Conservation (phyloP, 2,329 filamentous ascomycete genomes). For the Colletotrichum acutatum region DNA sequence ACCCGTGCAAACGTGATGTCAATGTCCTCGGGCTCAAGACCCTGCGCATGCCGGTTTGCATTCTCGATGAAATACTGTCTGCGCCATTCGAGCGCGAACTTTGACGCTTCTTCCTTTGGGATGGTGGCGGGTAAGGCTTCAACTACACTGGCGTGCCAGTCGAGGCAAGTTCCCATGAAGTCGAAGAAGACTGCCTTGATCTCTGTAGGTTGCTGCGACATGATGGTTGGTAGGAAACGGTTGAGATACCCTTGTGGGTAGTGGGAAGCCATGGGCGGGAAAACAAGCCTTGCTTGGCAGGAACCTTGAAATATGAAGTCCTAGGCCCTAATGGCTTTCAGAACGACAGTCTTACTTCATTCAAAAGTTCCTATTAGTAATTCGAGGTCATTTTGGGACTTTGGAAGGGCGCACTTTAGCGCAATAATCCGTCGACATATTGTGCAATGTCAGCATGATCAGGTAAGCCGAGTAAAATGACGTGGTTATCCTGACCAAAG, state of each 20-base stretch:
- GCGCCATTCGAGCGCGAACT: slow-evolving; percentile 62
- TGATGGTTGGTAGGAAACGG: not conserved
- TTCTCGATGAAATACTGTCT: slow-evolving; percentile 59
- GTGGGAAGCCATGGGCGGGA: not conserved
- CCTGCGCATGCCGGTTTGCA: slow-evolving; percentile 47
- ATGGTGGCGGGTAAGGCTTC: slow-evolving; percentile 48
- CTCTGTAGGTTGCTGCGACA: not conserved
- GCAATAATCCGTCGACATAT: not conserved
- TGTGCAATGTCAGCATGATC: not conserved
- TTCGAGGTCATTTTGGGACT: not conserved
- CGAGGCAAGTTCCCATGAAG: slow-evolving; percentile 68
- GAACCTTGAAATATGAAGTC: not conserved
- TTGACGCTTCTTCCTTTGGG: slow-evolving; percentile 43
- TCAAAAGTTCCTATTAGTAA: not conserved
- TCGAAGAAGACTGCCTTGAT: slow-evolving; percentile 64
- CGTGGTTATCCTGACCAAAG: too few relatives aligned
- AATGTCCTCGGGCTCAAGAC: slow-evolving; percentile 57
- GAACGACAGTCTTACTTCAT: not conserved
- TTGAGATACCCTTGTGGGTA: not conserved
- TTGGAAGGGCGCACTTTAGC: not conserved
- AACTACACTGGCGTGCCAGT: slow-evolving; percentile 61
- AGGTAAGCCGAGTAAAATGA: not conserved
- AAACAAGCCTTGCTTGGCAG: not conserved
- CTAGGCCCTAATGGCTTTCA: not conserved
- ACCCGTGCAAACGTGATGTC: slow-evolving; percentile 58